These are phyloP conservation scores for Leishmania amazonensis DNA, from an alignment of 208 protist species.

Conservation along the genomic window DNA sequence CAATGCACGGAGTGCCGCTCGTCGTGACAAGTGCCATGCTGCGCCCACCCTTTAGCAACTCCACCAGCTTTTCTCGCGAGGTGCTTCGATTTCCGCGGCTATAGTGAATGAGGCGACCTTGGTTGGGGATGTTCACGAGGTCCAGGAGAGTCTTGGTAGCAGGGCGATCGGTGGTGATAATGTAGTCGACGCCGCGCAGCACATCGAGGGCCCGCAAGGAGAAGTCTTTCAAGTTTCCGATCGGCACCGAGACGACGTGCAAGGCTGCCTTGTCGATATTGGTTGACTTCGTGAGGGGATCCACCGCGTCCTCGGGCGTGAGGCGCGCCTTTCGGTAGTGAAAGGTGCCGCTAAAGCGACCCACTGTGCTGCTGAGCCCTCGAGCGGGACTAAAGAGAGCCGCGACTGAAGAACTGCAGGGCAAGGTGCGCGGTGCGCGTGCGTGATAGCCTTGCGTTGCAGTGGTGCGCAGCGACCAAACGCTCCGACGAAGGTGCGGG, in stretches of 20 bases:
- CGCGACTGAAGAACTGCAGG: background rate
- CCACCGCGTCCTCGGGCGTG: constrained; percentile 65
- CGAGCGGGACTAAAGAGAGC: constrained; percentile 4
- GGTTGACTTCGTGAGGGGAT: constrained; percentile 82
- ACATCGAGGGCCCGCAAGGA: constrained; percentile 83
- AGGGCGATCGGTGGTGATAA: constrained; percentile 80
- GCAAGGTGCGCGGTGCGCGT: too few relatives aligned
- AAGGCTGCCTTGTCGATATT: constrained; percentile 75
- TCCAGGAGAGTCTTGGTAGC: constrained; percentile 87
- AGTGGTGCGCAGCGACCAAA: background rate
- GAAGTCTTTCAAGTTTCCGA: constrained; percentile 94
- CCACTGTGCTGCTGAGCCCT: constrained; percentile 16
- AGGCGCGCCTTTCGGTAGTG: constrained; percentile 63
- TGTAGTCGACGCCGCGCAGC: constrained; percentile 88
- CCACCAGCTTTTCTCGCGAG: constrained; percentile 75
- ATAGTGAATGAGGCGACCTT: constrained; percentile 90
- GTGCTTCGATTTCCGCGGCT: constrained; percentile 66
- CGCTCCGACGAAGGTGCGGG: background rate
- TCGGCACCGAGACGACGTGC: constrained; percentile 90
- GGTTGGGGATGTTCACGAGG: constrained; percentile 75
- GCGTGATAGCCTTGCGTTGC: background rate
- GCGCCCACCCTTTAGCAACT: constrained; percentile 84
- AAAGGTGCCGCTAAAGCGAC: constrained; percentile 28
- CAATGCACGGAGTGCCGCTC: constrained; percentile 88
- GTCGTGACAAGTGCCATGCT: constrained; percentile 91